These are phyloP conservation scores for Ophiocordyceps australis DNA, from an alignment of 2,329 filamentous ascomycete genomes.

Conservation along the genomic window DNA sequence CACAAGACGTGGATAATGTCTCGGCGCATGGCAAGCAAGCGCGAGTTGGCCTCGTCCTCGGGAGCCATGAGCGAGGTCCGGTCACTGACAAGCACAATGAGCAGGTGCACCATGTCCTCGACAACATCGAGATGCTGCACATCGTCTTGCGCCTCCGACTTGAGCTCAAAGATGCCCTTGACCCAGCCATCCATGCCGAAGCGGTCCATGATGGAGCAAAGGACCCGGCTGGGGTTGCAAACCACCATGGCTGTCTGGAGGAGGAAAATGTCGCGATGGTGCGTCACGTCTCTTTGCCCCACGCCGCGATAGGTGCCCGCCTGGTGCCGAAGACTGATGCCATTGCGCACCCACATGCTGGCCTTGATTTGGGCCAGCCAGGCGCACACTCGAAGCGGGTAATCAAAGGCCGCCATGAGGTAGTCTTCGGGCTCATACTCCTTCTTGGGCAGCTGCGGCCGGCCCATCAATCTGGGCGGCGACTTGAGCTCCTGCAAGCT, in stretches of 20 bases:
- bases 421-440: slow-evolving; percentile 55
- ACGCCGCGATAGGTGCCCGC: slow-evolving; percentile 87
- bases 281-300: slow-evolving; percentile 74
- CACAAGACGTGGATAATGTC: slow-evolving; percentile 89
- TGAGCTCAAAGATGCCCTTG: slow-evolving; percentile 58
- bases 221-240: slow-evolving; percentile 64
- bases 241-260: slow-evolving; percentile 80
- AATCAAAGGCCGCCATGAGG: slow-evolving; percentile 78
- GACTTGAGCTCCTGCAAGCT: slow-evolving; percentile 51
- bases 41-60: slow-evolving; percentile 45
- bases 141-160: slow-evolving; percentile 65
- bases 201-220: slow-evolving; percentile 80
- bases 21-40: slow-evolving; percentile 57
- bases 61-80: slow-evolving; percentile 59
- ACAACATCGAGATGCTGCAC: slow-evolving; percentile 78
- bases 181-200: slow-evolving; percentile 84
- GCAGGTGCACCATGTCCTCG: slow-evolving; percentile 86
- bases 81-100: slow-evolving; percentile 83
- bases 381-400: slow-evolving; percentile 78
- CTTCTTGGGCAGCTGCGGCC: slow-evolving; percentile 34
- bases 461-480: slow-evolving; percentile 43
- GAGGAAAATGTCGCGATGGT: slow-evolving; percentile 88
- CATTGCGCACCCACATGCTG: slow-evolving; percentile 96
- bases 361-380: slow-evolving; percentile 98
- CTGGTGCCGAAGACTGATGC: slow-evolving; percentile 87